phyloP scores from a whole-genome alignment of 2,329 filamentous ascomycete genomes.

The Fusarium pilosicola region DNA sequence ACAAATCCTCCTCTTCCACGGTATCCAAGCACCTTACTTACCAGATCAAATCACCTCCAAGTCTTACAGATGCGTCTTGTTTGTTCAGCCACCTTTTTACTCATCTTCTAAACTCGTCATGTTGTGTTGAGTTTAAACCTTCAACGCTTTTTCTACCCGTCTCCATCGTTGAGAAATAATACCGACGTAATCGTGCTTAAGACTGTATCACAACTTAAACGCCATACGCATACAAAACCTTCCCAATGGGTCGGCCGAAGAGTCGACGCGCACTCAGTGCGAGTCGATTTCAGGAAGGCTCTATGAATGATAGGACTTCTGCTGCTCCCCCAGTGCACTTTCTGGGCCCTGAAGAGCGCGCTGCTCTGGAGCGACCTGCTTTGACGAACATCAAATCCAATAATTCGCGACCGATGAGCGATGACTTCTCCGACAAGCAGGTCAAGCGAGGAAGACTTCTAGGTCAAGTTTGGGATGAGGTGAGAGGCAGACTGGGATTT shows the following conservation, averaged over 20 bases:
- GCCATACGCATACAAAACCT: conserved; percentile 15
- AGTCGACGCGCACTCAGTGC: conserved; percentile 49
- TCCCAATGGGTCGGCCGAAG: conserved; percentile 44
- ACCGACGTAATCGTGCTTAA: conserved; percentile 23
- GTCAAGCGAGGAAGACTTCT: conserved; percentile 48
- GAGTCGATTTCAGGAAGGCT: conserved; percentile 78
- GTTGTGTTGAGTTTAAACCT: conserved; percentile 3
- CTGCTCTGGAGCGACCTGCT: conserved; percentile 45
- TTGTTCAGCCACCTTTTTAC: conserved; percentile 26
- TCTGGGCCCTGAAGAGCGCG: conserved; percentile 57
- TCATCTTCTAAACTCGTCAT: conserved; percentile 10
- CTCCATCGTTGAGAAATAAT: background rate
- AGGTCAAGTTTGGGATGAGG: conserved; percentile 53
- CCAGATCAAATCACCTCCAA: background rate
- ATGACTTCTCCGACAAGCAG: conserved; percentile 48
- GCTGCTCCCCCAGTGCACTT: conserved; percentile 76
- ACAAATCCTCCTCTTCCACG: conserved; percentile 33
- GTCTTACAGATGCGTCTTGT: conserved; percentile 9
- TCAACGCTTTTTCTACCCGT: conserved; percentile 15
- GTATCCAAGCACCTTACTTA: background rate
- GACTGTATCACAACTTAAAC: conserved; percentile 10
- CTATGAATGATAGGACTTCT: conserved; percentile 84
- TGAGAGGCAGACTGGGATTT: conserved; percentile 48
- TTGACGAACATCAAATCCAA: conserved; percentile 14
- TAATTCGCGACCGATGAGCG: conserved; percentile 38